Percentiles rank a stretch among this genome's conserved stretches.
Evolutionary conservation across 768 basidiomycete species (phyloP).

Genomic region (Kwoniella pini): DNA sequence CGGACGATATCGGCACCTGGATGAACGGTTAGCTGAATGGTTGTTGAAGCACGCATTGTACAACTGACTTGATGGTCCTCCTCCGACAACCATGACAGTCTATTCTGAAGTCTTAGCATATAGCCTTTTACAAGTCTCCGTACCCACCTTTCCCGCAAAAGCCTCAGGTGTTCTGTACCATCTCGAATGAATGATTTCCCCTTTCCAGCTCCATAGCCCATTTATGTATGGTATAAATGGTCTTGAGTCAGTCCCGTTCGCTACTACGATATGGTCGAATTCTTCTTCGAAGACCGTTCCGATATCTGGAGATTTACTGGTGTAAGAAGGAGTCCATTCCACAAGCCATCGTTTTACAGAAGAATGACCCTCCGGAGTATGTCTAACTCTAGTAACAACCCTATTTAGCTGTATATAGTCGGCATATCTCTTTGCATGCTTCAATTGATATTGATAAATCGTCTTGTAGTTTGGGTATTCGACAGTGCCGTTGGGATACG

Average conservation of each 20-base stretch:
- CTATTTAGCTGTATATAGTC: constrained; percentile 9
- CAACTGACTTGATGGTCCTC: constrained; percentile 9
- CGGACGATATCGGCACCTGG: constrained; percentile 10
- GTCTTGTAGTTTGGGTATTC: constrained; percentile 6
- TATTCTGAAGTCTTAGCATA: neutral
- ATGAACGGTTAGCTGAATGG: neutral
- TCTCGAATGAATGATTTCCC: constrained; percentile 11
- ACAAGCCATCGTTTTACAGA: constrained; percentile 6
- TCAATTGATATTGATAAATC: constrained; percentile 11
- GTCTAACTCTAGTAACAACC: constrained; percentile 5
- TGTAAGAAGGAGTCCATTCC: constrained; percentile 13
- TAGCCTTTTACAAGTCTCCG: too few relatives aligned
- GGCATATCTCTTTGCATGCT: constrained; percentile 3
- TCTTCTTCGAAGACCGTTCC: constrained; percentile 9
- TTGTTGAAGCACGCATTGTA: neutral
- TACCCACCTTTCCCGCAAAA: constrained; percentile 7
- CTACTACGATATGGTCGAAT: constrained; percentile 13
- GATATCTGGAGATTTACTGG: constrained; percentile 2
- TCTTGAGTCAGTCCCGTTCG: constrained; percentile 12
- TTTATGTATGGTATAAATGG: constrained; percentile 15
- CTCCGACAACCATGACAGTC: constrained; percentile 14
- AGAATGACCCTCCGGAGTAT: constrained; percentile 5
- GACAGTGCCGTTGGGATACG: constrained; percentile 12
- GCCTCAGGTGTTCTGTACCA: constrained; percentile 12
- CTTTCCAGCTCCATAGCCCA: constrained; percentile 16